A percentile compares a stretch with the other conserved stretches of the same genome.
These are phyloP conservation scores for Priceomyces medius DNA, from an alignment of 805 yeast genomes.

Conservation along the genomic window DNA sequence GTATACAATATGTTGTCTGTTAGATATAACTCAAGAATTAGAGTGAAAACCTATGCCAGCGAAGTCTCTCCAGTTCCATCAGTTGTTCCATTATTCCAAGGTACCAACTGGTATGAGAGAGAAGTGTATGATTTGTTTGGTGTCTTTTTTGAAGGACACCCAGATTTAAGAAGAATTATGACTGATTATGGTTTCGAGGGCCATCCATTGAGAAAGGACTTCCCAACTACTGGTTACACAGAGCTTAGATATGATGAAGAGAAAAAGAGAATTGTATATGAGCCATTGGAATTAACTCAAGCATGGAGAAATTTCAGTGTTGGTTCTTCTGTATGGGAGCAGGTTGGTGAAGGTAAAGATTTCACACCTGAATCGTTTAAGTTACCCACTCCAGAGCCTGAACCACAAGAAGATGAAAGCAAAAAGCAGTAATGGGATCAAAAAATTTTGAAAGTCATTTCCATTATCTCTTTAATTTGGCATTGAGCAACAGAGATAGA, in stretches of 20 bases:
- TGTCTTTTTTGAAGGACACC: slow-evolving; percentile 83
- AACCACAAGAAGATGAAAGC: slow-evolving; percentile 45
- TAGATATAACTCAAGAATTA: slow-evolving; percentile 80
- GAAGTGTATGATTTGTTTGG: slow-evolving; percentile 89
- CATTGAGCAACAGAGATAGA: slow-evolving; percentile 3
- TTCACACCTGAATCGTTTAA: slow-evolving; percentile 77
- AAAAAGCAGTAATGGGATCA: slow-evolving; percentile 22
- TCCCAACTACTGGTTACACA: slow-evolving; percentile 90
- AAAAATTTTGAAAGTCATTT: neutral
- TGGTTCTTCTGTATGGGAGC: slow-evolving; percentile 90
- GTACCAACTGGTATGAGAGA: slow-evolving; percentile 89
- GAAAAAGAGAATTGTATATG: slow-evolving; percentile 85
- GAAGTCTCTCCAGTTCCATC: slow-evolving; percentile 83
- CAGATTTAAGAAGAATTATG: slow-evolving; percentile 84
- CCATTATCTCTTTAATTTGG: slow-evolving; percentile 1
- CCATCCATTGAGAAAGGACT: slow-evolving; percentile 86
- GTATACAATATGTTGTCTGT: slow-evolving; percentile 80
- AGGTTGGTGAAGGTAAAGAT: slow-evolving; percentile 83
- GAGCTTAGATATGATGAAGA: slow-evolving; percentile 90
- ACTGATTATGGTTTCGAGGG: slow-evolving; percentile 93
- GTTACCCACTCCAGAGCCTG: slow-evolving; percentile 80
- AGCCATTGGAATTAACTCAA: slow-evolving; percentile 87
- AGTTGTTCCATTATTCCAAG: slow-evolving; percentile 66
- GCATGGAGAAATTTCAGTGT: slow-evolving; percentile 90
- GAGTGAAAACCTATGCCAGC: slow-evolving; percentile 85